These are phyloP conservation scores for Ophiocordyceps camponoti-rufipedis DNA, from an alignment of 2,329 filamentous ascomycete genomes.

Conservation along the genomic window DNA sequence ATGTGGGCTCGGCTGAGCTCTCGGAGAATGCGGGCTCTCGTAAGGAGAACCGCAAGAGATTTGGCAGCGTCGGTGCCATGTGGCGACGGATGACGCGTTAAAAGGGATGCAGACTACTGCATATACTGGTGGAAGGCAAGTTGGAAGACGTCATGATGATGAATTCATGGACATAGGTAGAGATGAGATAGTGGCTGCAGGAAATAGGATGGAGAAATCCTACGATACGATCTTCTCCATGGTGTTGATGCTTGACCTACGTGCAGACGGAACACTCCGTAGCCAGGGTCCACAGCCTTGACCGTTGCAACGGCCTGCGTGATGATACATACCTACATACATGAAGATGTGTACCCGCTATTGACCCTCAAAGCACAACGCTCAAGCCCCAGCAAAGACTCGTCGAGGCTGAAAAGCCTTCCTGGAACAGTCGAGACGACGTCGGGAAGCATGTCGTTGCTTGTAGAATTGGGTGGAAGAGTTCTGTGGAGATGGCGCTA, in stretches of 20 bases:
- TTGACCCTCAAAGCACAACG: too few relatives aligned
- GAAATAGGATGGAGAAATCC: too few relatives aligned
- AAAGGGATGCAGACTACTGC: too few relatives aligned
- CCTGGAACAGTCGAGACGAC: neutral
- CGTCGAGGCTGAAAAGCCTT: too few relatives aligned
- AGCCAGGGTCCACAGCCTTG: neutral
- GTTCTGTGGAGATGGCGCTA: conserved; percentile 10
- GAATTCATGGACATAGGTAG: neutral
- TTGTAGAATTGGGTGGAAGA: conserved; percentile 19
- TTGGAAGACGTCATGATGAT: neutral
- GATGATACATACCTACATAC: too few relatives aligned
- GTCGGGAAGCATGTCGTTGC: neutral
- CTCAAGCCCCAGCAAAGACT: too few relatives aligned
- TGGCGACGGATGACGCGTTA: neutral
- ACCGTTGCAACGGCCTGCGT: too few relatives aligned
- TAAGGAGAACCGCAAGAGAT: neutral
- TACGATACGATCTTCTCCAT: too few relatives aligned
- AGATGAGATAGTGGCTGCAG: too few relatives aligned
- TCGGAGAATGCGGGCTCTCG: neutral
- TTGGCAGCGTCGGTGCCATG: neutral
- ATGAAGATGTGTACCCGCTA: too few relatives aligned
- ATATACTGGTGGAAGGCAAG: too few relatives aligned
- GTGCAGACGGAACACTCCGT: neutral
- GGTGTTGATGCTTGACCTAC: too few relatives aligned
- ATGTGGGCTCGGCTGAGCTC: neutral